Evolutionary conservation across 2,329 filamentous ascomycete species (phyloP).

Genomic region (Trichoderma guizhouense): DNA sequence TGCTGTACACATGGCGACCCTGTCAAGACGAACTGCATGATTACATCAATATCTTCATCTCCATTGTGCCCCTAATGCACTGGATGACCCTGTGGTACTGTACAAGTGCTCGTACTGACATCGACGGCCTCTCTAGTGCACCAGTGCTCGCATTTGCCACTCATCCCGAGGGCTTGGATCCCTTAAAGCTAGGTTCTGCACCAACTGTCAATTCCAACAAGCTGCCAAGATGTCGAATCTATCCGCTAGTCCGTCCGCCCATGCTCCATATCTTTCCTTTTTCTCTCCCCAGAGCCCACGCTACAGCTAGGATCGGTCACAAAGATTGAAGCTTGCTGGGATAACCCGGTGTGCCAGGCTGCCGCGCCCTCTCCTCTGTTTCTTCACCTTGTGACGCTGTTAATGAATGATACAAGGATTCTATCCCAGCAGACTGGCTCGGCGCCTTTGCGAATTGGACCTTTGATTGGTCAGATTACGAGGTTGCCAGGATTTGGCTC

Average conservation of each 20-base stretch:
- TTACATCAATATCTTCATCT: background rate
- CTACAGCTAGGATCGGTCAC: background rate
- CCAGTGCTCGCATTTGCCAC: background rate
- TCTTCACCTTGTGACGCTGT: background rate
- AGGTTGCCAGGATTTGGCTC: background rate
- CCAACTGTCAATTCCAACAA: background rate
- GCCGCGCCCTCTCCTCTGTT: background rate
- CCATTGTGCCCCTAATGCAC: background rate
- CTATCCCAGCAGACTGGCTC: constrained; percentile 4
- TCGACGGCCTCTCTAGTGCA: background rate
- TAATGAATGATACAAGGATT: background rate
- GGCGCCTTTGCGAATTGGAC: background rate
- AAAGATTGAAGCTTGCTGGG: background rate
- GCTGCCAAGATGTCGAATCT: background rate
- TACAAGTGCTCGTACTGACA: background rate
- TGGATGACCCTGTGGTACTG: background rate
- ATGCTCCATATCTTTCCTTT: background rate
- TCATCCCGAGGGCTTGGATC: background rate
- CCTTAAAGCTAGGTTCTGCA: background rate
- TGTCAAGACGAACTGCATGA: background rate
- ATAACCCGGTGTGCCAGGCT: background rate
- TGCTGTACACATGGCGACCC: background rate
- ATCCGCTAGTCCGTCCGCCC: background rate
- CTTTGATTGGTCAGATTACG: background rate
- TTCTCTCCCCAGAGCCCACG: background rate